Evolutionary conservation across 768 basidiomycete genomes (phyloP).

Genomic region (Pisolithus sp.): DNA sequence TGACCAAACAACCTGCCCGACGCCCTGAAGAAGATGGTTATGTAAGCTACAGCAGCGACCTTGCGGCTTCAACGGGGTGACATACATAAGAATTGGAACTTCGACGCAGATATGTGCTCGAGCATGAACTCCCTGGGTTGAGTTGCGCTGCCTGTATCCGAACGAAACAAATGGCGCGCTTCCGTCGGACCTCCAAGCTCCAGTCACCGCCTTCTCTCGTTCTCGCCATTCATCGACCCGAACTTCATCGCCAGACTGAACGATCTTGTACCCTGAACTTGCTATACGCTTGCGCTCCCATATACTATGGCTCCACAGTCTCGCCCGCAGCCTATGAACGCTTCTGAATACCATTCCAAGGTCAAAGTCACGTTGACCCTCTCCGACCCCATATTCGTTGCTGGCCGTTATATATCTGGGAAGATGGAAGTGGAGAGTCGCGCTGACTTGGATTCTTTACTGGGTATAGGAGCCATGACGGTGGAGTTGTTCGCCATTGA

Average conservation of each 20-base stretch:
- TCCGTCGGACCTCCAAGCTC: constrained; percentile 4
- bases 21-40: too few species aligned
- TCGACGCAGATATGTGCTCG: constrained; percentile 1
- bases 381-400: constrained; percentile 54
- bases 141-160: constrained; percentile 2
- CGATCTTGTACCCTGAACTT: neutral
- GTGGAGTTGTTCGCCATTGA: constrained; percentile 71
- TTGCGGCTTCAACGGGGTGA: too few species aligned
- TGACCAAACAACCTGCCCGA: too few species aligned
- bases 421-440: constrained; percentile 78
- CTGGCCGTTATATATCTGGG: constrained; percentile 61
- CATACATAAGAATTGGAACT: neutral
- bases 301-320: constrained; percentile 27
- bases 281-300: neutral
- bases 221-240: constrained; percentile 5
- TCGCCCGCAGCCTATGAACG: constrained; percentile 68
- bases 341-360: constrained; percentile 71
- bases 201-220: constrained; percentile 1
- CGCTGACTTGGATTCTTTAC: constrained; percentile 53
- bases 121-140: constrained; percentile 15
- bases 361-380: constrained; percentile 62
- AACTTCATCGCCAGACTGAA: constrained; percentile 2
- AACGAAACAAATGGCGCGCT: constrained; percentile 10
- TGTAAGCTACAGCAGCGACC: too few species aligned
- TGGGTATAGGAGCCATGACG: constrained; percentile 72